Percentiles rank a stretch among this genome's conserved stretches.
Conservation (phyloP, 352 stramenopile genomes). For the Phytophthora citrophthora region DNA sequence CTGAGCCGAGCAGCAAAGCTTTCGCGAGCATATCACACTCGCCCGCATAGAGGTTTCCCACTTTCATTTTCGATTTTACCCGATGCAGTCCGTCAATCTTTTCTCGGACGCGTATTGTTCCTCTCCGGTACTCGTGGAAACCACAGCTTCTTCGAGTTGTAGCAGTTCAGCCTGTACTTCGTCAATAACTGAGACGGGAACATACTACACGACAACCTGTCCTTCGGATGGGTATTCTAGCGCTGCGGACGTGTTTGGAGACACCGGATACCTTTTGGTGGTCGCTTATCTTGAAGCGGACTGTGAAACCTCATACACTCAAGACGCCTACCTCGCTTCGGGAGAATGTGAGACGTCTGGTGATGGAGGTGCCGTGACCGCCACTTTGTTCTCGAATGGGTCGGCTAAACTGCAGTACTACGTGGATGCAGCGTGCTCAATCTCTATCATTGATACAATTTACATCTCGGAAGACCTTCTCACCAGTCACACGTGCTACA, state of each 20-base stretch:
- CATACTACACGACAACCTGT: slow-evolving; percentile 25
- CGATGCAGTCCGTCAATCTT: slow-evolving; percentile 26
- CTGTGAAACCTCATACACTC: slow-evolving; percentile 12
- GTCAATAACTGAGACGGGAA: not conserved
- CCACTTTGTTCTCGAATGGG: slow-evolving; percentile 23
- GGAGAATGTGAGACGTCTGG: slow-evolving; percentile 10
- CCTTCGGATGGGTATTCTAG: slow-evolving; percentile 14
- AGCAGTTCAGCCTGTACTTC: slow-evolving; percentile 20
- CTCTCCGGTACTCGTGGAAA: slow-evolving; percentile 8
- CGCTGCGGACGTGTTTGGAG: slow-evolving; percentile 16
- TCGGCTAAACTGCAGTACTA: slow-evolving; percentile 29
- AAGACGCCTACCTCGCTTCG: slow-evolving; percentile 8
- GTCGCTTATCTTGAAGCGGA: slow-evolving; percentile 8
- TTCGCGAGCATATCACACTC: not conserved
- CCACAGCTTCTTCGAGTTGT: slow-evolving; percentile 11
- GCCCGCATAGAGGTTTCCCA: slow-evolving; percentile 1
- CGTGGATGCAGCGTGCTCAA: slow-evolving; percentile 20
- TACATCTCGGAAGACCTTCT: slow-evolving; percentile 24
- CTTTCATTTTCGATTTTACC: slow-evolving; percentile 15
- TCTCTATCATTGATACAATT: slow-evolving; percentile 13
- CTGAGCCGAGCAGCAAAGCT: not conserved
- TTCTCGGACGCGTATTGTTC: slow-evolving; percentile 24
- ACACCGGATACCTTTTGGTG: slow-evolving; percentile 14
- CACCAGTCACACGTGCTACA: slow-evolving; percentile 20
- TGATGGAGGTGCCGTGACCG: slow-evolving; percentile 1